These are phyloP conservation scores for Micromonas commoda DNA, from an alignment of 139 green algal species.

Conservation along the genomic window DNA sequence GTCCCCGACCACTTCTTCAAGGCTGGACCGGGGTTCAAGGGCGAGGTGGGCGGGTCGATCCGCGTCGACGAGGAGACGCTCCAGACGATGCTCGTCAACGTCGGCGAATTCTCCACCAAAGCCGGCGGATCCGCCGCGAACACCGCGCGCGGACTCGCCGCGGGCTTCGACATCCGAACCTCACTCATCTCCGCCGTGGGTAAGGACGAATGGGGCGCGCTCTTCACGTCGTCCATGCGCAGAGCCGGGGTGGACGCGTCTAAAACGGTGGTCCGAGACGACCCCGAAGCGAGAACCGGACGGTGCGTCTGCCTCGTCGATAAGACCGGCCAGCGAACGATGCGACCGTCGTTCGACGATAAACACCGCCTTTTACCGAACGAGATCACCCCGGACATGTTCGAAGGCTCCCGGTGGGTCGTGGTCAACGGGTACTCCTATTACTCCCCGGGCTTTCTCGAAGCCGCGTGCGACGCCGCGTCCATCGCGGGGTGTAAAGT, in stretches of 20 bases:
- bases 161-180: conserved; percentile 36
- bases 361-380: conserved; percentile 19
- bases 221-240: conserved; percentile 48
- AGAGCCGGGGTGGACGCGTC: conserved; percentile 38
- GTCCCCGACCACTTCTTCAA: not conserved
- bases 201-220: conserved; percentile 48
- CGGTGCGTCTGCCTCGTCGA: conserved; percentile 11
- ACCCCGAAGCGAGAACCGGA: conserved; percentile 5
- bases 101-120: conserved; percentile 50
- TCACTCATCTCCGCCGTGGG: conserved; percentile 37
- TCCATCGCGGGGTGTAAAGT: conserved; percentile 38
- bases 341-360: conserved; percentile 61
- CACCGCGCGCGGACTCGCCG: conserved; percentile 33
- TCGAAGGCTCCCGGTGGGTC: conserved; percentile 40
- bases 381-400: conserved; percentile 37
- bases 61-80: not conserved
- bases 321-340: conserved; percentile 46
- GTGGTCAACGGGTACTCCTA: conserved; percentile 46
- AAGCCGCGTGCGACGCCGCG: conserved; percentile 42
- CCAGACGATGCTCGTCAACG: conserved; percentile 35
- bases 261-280: not conserved
- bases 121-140: conserved; percentile 48
- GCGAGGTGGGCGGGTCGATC: conserved; percentile 1
- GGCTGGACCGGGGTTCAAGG: too few relatives aligned
- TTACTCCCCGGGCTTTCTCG: conserved; percentile 45